Conservation (phyloP, 169 alveolate genomes). For the Besnoitia besnoiti region DNA sequence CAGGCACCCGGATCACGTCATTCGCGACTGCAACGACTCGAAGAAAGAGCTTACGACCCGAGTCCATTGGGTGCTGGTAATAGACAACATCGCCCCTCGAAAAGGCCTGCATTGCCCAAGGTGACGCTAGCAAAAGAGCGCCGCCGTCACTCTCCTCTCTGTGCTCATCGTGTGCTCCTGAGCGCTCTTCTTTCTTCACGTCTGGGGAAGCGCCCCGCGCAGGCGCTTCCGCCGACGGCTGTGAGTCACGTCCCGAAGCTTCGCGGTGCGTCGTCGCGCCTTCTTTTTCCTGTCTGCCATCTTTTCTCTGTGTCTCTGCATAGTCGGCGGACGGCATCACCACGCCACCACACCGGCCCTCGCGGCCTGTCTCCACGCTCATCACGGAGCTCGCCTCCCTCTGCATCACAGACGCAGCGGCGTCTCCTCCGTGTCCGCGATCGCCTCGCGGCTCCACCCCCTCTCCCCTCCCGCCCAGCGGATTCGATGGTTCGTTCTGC, state of each 20-base stretch:
- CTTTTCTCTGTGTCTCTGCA: no score
- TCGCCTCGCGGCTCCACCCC: neutral
- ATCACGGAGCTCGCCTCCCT: neutral
- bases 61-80: conserved; percentile 12
- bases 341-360: no score
- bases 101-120: neutral
- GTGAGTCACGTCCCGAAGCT: no score
- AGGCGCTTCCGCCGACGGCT: no score
- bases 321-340: no score
- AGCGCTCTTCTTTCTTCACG: neutral
- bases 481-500: neutral
- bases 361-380: no score
- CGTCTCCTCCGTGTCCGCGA: no score
- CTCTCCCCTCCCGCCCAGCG: neutral
- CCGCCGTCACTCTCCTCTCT: neutral
- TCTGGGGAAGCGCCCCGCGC: neutral
- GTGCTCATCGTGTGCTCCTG: neutral
- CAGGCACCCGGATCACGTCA: conserved; percentile 3
- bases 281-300: neutral
- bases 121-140: neutral
- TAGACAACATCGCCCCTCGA: conserved; percentile 1
- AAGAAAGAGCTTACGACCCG: neutral
- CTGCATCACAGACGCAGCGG: no score
- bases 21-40: conserved; percentile 4
- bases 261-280: neutral